Evolutionary conservation across 805 yeast genomes (phyloP).

Genomic region (Wickerhamomyces strasburgensis): DNA sequence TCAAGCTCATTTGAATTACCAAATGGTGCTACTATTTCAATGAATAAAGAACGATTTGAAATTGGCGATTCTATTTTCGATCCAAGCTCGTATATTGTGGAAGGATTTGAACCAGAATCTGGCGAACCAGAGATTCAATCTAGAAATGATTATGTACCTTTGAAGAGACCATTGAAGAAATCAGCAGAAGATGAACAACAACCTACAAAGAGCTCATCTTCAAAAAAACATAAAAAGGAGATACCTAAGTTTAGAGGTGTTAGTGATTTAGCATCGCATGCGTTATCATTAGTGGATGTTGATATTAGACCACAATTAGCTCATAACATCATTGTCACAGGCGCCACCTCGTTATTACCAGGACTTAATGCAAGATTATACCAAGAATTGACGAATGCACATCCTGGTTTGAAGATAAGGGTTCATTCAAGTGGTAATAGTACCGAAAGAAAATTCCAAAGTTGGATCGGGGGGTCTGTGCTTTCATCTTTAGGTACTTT

Average conservation of each 20-base stretch:
- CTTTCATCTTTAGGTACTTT: constrained; percentile 86
- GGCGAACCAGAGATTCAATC: constrained; percentile 44
- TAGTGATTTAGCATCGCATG: constrained; percentile 54
- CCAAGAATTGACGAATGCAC: constrained; percentile 58
- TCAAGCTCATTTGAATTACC: constrained; percentile 66
- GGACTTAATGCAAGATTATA: constrained; percentile 75
- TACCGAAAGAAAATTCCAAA: constrained; percentile 70
- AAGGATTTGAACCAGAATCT: constrained; percentile 36
- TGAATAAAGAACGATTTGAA: constrained; percentile 54
- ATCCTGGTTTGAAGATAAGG: constrained; percentile 84
- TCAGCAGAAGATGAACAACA: constrained; percentile 29
- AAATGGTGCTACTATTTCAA: constrained; percentile 61
- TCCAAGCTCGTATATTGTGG: constrained; percentile 44
- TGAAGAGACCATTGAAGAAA: constrained; percentile 48
- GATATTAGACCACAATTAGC: constrained; percentile 83
- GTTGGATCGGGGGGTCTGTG: constrained; percentile 93
- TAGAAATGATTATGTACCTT: constrained; percentile 67
- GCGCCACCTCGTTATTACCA: constrained; percentile 76
- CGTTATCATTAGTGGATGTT: constrained; percentile 60
- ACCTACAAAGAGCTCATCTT: constrained; percentile 5
- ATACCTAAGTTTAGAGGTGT: constrained; percentile 39
- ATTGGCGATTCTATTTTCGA: constrained; percentile 71
- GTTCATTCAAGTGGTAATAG: constrained; percentile 76
- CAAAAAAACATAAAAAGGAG: constrained; percentile 26
- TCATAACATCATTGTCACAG: constrained; percentile 82